Evolutionary conservation across 352 stramenopile species (phyloP).

Genomic region (Thalassiosira livingstoniorum): DNA sequence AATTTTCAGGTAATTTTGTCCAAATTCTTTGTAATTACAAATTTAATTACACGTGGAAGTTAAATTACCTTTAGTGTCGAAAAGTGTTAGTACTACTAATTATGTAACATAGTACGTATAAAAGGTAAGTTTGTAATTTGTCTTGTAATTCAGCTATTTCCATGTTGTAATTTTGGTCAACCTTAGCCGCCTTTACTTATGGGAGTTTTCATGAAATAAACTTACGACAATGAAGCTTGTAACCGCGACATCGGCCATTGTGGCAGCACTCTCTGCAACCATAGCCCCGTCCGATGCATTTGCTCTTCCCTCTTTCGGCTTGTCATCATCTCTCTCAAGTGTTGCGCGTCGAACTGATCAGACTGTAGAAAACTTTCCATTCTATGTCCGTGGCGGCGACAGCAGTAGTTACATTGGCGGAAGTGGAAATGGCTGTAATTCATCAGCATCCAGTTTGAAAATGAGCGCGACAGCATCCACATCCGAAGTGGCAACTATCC

Average conservation of each 20-base stretch:
- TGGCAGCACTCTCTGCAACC: not conserved
- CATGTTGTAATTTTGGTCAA: too few relatives aligned
- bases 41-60: too few relatives aligned
- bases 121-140: too few relatives aligned
- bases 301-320: not conserved
- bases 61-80: too few relatives aligned
- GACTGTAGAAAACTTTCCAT: not conserved
- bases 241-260: slow-evolving; percentile 1
- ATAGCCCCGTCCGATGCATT: slow-evolving; percentile 4
- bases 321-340: not conserved
- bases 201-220: too few relatives aligned
- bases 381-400: not conserved
- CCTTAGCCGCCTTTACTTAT: too few relatives aligned
- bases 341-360: not conserved
- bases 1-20: too few relatives aligned
- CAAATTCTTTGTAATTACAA: too few relatives aligned
- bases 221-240: slow-evolving; percentile 9
- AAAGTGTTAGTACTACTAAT: too few relatives aligned
- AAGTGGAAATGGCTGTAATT: not conserved
- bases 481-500: slow-evolving; percentile 35
- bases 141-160: too few relatives aligned
- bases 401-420: slow-evolving; percentile 6
- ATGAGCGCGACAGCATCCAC: not conserved
- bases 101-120: too few relatives aligned
- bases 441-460: not conserved